Evolutionary conservation across 1,284 basidiomycete genomes (phyloP).

Genomic region (Ceratobasidium sp.): DNA sequence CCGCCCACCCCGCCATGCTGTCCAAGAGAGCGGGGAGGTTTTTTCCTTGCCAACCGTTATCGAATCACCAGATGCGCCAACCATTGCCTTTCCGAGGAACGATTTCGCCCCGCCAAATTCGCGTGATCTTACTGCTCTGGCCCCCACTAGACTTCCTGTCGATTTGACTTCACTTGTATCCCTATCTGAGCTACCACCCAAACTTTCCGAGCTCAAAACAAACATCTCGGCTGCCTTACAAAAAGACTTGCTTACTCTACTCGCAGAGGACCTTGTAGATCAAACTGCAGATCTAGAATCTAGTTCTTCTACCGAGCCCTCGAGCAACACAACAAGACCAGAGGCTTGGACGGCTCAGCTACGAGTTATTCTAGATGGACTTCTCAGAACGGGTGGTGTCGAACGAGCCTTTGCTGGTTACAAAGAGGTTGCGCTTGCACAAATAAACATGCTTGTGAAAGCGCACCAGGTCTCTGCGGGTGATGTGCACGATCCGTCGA

Average conservation of each 20-base stretch:
- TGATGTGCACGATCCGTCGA: constrained; percentile 52
- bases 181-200: constrained; percentile 53
- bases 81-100: not conserved
- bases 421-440: constrained; percentile 78
- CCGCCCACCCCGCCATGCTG: constrained; percentile 4
- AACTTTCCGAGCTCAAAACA: constrained; percentile 49
- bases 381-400: constrained; percentile 80
- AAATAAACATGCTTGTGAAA: constrained; percentile 70
- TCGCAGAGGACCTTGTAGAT: constrained; percentile 21
- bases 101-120: not conserved
- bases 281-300: constrained; percentile 20
- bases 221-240: constrained; percentile 28
- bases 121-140: not conserved
- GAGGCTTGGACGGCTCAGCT: constrained; percentile 39
- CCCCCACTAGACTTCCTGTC: not conserved
- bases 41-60: constrained; percentile 33
- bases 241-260: constrained; percentile 27
- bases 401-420: constrained; percentile 79
- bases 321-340: not conserved
- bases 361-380: constrained; percentile 70
- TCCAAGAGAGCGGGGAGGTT: not conserved
- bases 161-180: constrained; percentile 54
- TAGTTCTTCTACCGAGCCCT: not conserved
- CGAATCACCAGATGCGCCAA: constrained; percentile 33
- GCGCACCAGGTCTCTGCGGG: constrained; percentile 46